Evolutionary conservation across 306 rosid species (phyloP), one percentile per base, ranked within the genome.

Genomic region (Cucumis hystrix): DNA sequence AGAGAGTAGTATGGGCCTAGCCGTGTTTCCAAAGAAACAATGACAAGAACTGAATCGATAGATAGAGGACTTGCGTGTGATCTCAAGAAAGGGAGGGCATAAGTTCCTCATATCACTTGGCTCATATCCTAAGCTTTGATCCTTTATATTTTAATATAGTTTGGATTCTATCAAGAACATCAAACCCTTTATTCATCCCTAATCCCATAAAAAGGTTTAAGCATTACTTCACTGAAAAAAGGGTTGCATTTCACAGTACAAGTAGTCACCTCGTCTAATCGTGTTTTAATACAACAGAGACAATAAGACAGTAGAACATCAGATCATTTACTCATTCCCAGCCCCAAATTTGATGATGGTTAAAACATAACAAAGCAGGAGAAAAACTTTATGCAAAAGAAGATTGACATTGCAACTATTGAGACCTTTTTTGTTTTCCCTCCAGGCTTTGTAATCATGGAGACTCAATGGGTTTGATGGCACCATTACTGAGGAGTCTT

Each of bases 401-500:
- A 39, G 52, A 39, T 33, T 33, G 37, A 67, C 54, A 67, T 67
- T 18, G 30, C 30, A 67, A 67, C 74, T 49, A 14, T 71, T 28
- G 30, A 16, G 60, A 25, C 76, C 41, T 15, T 28, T 25, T 15
- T 39, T 16, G 0, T 51, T 10, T 20, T 25, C 5, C 18, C 17
- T 64, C 49, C 47, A 52, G 17, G 62, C 45, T 51, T 73, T 28
- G 9, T 5, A 8, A 47, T 78, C 84, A 91, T 30, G 88, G 71
- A n/a, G 76, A 82, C 52, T 79, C 80, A n/a, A 88, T 80, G 20
- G 89, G 81, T 0, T 84, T 78, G 15, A 90, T 84, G 80, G 91
- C 86, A 2, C 93, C 92, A 79, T 67, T 78, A 23, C 87, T 77
- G 18, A 96, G 95, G 74, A 95, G 92, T 82, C 97, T 91, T 92